Conservation (phyloP, 2,329 filamentous ascomycete genomes). For the Alternaria novae-zelandiae region DNA sequence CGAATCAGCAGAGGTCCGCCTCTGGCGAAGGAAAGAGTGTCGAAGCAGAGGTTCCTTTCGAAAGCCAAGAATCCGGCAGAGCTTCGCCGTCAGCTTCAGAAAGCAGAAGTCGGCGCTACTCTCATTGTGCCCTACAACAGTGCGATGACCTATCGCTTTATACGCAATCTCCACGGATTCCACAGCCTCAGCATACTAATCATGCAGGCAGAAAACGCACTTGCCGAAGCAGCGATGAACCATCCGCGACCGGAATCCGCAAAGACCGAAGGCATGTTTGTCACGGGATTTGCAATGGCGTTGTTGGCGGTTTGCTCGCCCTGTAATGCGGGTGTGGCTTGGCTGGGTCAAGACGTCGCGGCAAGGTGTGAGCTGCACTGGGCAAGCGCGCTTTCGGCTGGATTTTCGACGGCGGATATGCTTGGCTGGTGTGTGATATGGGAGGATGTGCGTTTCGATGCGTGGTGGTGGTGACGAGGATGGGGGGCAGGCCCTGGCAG, state of each 20-base stretch:
- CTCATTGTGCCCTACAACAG: neutral
- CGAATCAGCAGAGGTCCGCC: constrained; percentile 19
- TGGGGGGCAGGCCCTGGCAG: neutral
- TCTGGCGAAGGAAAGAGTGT: neutral
- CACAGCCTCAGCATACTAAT: neutral
- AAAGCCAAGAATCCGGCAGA: constrained; percentile 24
- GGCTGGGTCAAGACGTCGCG: constrained; percentile 7
- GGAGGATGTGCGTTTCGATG: neutral
- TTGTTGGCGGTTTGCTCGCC: neutral
- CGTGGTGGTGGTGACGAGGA: neutral
- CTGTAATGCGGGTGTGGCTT: neutral
- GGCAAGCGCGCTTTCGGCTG: neutral
- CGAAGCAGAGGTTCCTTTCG: constrained; percentile 26
- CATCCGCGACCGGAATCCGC: neutral
- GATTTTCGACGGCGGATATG: neutral
- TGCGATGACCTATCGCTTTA: constrained; percentile 1
- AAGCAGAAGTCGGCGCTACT: constrained; percentile 17
- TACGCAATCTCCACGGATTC: neutral
- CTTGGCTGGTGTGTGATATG: neutral
- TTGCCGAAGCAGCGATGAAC: neutral
- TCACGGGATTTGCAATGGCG: neutral
- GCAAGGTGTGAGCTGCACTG: neutral
- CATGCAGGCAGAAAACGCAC: neutral
- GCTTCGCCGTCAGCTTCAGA: constrained; percentile 25
- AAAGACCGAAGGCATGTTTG: neutral